Evolutionary conservation across 805 yeast genomes (phyloP), one percentile per base, ranked within the genome.

Genomic region (Suhomyces sp.): DNA sequence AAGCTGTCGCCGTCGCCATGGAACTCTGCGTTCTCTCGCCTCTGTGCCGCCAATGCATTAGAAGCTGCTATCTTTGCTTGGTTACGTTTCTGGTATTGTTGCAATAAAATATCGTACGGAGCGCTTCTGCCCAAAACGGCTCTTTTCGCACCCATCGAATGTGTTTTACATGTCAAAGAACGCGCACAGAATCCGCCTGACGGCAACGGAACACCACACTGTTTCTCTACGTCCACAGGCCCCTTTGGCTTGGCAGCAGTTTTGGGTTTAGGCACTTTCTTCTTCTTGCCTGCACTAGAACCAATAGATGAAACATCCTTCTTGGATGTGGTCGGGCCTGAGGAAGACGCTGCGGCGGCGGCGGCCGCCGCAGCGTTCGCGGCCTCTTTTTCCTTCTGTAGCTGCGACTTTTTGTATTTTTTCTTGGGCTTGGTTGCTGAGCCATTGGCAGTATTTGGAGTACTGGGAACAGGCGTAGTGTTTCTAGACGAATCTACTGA

Each of bases 81-180:
- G 65, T 93, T 93, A 60, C 89, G 83, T 60, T 91, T 85, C 72
- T 94, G 99, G 64, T 93, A 92, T 15, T 90, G 92, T 19, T 92
- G 90, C 51, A 94, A 75, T 49, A 94, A 74, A 25, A 83, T 84
- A 67, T 94, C 99, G 70, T 91, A 94, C 0, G 97, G 91, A 6
- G 94, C 92, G 33, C 96, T 85, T 60, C 99, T 80, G 9, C 99
- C 99, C 15, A 83, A 84, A 19, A 94, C 99, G 0, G 97, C 92
- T 60, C 99, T 81, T 63, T 94, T 94, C 24, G 97, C 97, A 31
- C 97, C 97, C 97, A 94, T 92, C 1, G 98, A 89, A 69, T 94
- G 99, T 0, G 97, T 91, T 66, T 94, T 94, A 78, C 99, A 94
- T 0, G 99, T 94, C 54, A 94, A 76, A 0, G 97, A 91, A 47